Base-by-base conservation (phyloP, 1,284 basidiomycete genomes). In the Irpex sp. region DNA sequence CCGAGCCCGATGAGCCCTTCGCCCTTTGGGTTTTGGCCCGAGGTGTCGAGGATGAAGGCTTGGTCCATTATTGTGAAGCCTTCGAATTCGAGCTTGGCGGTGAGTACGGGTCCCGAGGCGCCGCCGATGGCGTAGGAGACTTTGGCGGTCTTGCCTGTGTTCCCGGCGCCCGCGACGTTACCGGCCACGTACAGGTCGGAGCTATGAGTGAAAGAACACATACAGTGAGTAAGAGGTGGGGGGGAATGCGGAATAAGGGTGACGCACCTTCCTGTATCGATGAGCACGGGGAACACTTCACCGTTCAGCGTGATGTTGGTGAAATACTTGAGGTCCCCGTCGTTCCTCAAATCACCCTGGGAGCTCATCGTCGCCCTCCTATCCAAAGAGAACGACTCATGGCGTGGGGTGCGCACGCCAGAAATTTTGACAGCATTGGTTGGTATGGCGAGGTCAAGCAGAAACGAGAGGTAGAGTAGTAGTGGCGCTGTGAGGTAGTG, bases 231-330 rank as follows among this genome's bases (percentile, higher is more conserved):
- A 14, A 10, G 12, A 14, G 5, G 52, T 16, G 10, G 7, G 16
- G 21, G 19, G 23, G 14, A 18, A 16, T 12, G 2, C 9, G 28
- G 55, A 19, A 33, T 33, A 33, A 59, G 16, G 57, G 23, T 52
- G 54, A 57, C 65, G 54, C 63, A 86, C 88, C 86, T 89, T 58
- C 87, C 88, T 5, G 87, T 88, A 67, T 90, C 87, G 60, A 90
- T 78, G 56, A 86, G 70, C 57, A 86, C 75, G 16, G 73, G 71
- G 67, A 83, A 83, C 3, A 64, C 60, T n/a, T 72, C 64, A 12
- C 78, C 81, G 39, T 83, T 82, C 48, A 89, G 70, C 3, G 79
- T 77, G 59, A 86, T 73, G 60, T 83, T 81, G 28, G 80, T 78
- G 58, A 74, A 75, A 65, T 88, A 88, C 64, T 75, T 73, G 21